These are phyloP conservation scores for Martiniozyma asiatica DNA, from an alignment of 1,139 yeast species.

Conservation along the genomic window DNA sequence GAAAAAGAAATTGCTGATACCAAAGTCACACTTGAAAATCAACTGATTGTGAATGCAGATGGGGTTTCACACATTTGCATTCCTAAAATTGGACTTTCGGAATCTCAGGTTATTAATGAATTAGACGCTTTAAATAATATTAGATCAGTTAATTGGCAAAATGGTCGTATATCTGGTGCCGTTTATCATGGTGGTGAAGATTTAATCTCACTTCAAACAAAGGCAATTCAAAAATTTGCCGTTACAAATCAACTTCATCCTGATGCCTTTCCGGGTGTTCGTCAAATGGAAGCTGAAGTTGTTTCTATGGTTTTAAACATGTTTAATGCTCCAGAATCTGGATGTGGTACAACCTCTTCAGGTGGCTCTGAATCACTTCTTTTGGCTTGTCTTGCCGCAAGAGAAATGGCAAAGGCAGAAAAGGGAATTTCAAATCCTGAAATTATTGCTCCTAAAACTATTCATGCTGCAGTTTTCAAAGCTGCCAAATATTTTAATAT, in stretches of 20 bases:
- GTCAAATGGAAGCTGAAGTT: constrained; percentile 93
- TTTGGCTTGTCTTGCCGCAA: constrained; percentile 77
- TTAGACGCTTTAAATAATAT: constrained; percentile 29
- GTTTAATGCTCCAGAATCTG: constrained; percentile 59
- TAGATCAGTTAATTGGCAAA: constrained; percentile 53
- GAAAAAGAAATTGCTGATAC: constrained; percentile 46
- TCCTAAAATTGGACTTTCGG: constrained; percentile 46
- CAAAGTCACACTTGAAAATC: constrained; percentile 36
- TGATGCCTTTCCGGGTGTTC: constrained; percentile 90
- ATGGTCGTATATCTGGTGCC: constrained; percentile 86
- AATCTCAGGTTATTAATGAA: constrained; percentile 32
- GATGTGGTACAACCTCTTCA: constrained; percentile 84
- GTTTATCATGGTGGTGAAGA: constrained; percentile 91
- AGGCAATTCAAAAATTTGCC: constrained; percentile 64
- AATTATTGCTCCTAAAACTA: constrained; percentile 76
- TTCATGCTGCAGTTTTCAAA: constrained; percentile 93
- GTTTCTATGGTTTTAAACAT: constrained; percentile 79
- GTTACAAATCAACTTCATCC: constrained; percentile 95
- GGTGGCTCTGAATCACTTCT: constrained; percentile 96
- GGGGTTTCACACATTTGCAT: constrained; percentile 34
- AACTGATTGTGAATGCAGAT: constrained; percentile 41
- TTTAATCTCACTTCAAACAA: constrained; percentile 56
- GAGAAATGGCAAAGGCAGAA: constrained; percentile 46
- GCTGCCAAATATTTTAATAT: constrained; percentile 88
- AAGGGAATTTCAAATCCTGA: constrained; percentile 67